These are phyloP conservation scores for Echium plantagineum DNA, from an alignment of 257 asterid genomes.

Conservation along the genomic window DNA sequence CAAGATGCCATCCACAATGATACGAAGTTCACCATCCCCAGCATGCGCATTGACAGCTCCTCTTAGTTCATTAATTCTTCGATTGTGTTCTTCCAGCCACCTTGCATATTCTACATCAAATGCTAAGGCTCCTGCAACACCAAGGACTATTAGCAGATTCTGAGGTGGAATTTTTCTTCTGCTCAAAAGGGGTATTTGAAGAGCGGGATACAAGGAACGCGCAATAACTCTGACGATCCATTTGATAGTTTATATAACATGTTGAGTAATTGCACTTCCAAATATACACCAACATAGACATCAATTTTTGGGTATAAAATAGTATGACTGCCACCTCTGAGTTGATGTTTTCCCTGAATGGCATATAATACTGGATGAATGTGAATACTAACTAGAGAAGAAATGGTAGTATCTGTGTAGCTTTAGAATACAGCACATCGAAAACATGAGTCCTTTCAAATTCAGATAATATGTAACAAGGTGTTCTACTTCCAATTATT, in stretches of 20 bases:
- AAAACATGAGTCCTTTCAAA: neutral
- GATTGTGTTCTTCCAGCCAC: constrained; percentile 93
- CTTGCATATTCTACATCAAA: constrained; percentile 94
- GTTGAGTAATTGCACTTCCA: neutral
- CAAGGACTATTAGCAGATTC: constrained; percentile 11
- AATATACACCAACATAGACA: neutral
- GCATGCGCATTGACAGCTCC: constrained; percentile 95
- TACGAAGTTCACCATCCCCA: constrained; percentile 88
- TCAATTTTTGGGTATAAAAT: neutral
- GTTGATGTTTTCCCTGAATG: neutral
- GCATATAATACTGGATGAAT: neutral
- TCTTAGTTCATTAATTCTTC: constrained; percentile 77
- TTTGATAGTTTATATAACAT: neutral
- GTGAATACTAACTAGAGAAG: neutral
- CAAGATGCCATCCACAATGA: constrained; percentile 75
- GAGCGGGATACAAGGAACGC: neutral
- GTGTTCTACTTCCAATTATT: too few relatives aligned
- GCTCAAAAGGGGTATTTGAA: neutral
- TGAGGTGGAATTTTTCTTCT: constrained; percentile 16
- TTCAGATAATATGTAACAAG: neutral
- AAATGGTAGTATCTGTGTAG: too few relatives aligned
- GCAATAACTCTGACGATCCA: neutral
- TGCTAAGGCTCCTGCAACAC: constrained; percentile 80
- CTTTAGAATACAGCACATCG: too few relatives aligned
- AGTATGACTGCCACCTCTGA: neutral